phyloP scores from a whole-genome alignment of 768 basidiomycete species.

The Coprinellus micaceus region DNA sequence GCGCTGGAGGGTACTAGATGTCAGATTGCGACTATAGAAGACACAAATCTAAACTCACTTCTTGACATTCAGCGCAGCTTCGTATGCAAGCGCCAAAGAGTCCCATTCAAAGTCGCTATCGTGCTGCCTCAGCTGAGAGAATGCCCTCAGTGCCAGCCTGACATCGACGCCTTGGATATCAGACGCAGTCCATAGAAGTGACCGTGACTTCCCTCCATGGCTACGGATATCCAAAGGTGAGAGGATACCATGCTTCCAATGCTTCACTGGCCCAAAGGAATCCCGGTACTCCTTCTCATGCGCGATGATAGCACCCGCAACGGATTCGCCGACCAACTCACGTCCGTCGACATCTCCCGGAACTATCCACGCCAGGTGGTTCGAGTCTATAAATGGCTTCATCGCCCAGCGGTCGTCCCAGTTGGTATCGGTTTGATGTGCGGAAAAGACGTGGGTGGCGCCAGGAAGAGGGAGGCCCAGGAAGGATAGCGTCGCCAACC shows the following conservation, averaged over 20 bases:
- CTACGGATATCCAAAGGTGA: constrained; percentile 47
- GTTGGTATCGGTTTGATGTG: constrained; percentile 23
- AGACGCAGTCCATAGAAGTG: constrained; percentile 35
- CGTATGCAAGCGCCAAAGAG: constrained; percentile 60
- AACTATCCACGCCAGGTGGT: constrained; percentile 51
- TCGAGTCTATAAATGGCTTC: constrained; percentile 40
- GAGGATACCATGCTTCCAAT: constrained; percentile 56
- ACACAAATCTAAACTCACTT: constrained; percentile 35
- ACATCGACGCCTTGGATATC: constrained; percentile 53
- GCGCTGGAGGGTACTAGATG: constrained; percentile 50
- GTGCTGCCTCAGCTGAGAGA: constrained; percentile 50
- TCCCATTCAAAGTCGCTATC: constrained; percentile 63
- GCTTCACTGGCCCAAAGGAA: constrained; percentile 65
- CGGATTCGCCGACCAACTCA: constrained; percentile 50
- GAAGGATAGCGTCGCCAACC: constrained; percentile 67
- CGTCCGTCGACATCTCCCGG: constrained; percentile 33
- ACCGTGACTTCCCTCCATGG: constrained; percentile 26
- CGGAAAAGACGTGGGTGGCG: constrained; percentile 41
- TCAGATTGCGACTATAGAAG: background rate
- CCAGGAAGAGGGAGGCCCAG: constrained; percentile 73
- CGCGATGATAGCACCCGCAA: constrained; percentile 65
- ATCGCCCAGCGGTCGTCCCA: constrained; percentile 71
- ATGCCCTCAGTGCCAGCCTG: constrained; percentile 52
- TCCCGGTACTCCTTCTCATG: constrained; percentile 57
- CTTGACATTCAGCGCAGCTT: constrained; percentile 56